Conservation (phyloP, 345 rosid species). For the Dimocarpus longan region DNA sequence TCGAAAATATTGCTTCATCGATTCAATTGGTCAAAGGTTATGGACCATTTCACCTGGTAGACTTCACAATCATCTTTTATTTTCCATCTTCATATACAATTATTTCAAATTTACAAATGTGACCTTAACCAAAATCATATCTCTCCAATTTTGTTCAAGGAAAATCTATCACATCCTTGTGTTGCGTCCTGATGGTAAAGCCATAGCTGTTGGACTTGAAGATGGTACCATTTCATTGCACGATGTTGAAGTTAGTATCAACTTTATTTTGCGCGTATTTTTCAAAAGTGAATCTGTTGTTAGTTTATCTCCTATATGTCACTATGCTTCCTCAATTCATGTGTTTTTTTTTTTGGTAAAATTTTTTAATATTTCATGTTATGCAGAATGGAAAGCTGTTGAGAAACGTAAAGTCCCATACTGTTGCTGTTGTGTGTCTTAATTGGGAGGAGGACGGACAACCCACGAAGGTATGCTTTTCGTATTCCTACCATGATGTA, state of each 20-base stretch:
- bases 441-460: conserved; percentile 85
- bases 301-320: background rate
- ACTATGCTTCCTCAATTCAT: conserved; percentile 3
- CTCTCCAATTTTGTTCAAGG: conserved; percentile 37
- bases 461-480: conserved; percentile 39
- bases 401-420: conserved; percentile 74
- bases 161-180: conserved; percentile 61
- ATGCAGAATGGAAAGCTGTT: conserved; percentile 75
- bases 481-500: background rate
- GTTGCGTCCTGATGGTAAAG: conserved; percentile 95
- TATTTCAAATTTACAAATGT: background rate
- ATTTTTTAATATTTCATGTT: background rate
- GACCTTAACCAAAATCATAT: background rate
- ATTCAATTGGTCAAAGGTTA: conserved; percentile 90
- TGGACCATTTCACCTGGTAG: conserved; percentile 80
- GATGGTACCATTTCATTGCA: conserved; percentile 81
- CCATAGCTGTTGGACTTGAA: conserved; percentile 81
- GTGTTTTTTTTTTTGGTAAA: background rate
- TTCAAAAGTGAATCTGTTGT: background rate
- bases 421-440: conserved; percentile 77
- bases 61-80: conserved; percentile 4
- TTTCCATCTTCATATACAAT: background rate
- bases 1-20: conserved; percentile 75
- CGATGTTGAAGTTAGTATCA: conserved; percentile 72
- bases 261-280: background rate